Base-by-base conservation (phyloP, 805 yeast species). In the Kockiozyma suomiensis region DNA sequence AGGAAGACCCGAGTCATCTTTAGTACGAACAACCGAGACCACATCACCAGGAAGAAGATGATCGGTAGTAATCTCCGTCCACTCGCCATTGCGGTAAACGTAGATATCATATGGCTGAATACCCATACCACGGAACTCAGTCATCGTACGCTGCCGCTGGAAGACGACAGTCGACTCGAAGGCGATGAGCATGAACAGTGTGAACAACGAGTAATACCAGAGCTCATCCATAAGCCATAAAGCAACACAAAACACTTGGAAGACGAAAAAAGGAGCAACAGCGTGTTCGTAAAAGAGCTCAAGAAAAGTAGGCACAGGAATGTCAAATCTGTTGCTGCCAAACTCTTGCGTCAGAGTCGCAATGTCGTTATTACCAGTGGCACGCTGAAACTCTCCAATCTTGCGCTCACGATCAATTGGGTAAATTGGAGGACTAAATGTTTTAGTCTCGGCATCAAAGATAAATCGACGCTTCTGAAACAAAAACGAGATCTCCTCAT, bases 281-380 rank as follows among this genome's bases (percentile, higher is more conserved):
- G 98, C 98, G 73, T 94, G 99, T 75, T 94, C 98, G 71, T 90
- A 87, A 79, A 94, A 94, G 69, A 94, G 79, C 74, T 93, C 98
- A 58, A 82, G 65, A 69, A 94, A 93, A 0, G 97, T 83, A 52
- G 99, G 99, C 56, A 94, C 82, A 32, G 99, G 99, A 66, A 94
- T 93, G 71, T 94, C 99, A 72, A 94, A 94, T 66, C 82, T 82
- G 77, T 94, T 94, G 66, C 80, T 79, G 54, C 99, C 99, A 72
- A 86, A 94, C 60, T 82, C 76, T 70, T 91, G 83, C 46, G 69
- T 67, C 40, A 77, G 68, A 32, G 74, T 76, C 13, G 74, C 78
- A 40, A 77, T 55, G n/a, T 72, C 71, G n/a, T 49, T 15, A 35
- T 80, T 68, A 46, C 96, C 96, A 54, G 72, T 78, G 23, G 81